Evolutionary conservation across 441 rosid species (phyloP).

Genomic region (Flueggea neowawraea): DNA sequence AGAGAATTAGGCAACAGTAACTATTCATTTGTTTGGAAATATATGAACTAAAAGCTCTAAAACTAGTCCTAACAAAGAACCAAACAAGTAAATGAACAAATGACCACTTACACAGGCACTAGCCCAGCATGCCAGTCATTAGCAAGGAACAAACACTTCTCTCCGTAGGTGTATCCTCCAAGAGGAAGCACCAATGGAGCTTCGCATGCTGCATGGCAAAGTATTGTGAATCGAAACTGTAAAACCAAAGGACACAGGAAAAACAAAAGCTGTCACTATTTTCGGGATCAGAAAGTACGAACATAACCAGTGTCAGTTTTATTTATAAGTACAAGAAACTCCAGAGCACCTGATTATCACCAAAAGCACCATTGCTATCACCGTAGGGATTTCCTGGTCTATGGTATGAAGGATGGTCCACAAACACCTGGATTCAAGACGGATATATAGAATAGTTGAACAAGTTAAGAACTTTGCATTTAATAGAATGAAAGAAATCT

Average conservation of each 20-base stretch:
- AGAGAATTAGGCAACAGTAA: too few species aligned
- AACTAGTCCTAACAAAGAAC: too few species aligned
- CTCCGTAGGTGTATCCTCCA: slow-evolving; percentile 94
- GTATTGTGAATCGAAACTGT: slow-evolving; percentile 94
- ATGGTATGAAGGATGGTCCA: slow-evolving; percentile 80
- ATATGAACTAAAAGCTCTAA: too few species aligned
- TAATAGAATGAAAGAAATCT: too few species aligned
- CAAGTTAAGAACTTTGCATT: too few species aligned
- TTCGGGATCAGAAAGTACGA: slow-evolving; percentile 5
- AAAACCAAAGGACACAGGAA: slow-evolving; percentile 24
- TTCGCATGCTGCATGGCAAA: slow-evolving; percentile 97
- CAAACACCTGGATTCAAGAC: slow-evolving; percentile 55
- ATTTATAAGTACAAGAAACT: slow-evolving; percentile 7
- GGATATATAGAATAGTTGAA: too few species aligned
- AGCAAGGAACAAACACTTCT: slow-evolving; percentile 85
- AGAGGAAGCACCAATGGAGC: slow-evolving; percentile 91
- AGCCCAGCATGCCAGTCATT: slow-evolving; percentile 99
- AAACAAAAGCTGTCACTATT: slow-evolving; percentile 25
- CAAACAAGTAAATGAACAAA: neutral
- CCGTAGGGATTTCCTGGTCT: slow-evolving; percentile 95
- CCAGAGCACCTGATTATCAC: slow-evolving; percentile 79
- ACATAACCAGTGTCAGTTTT: slow-evolving; percentile 2
- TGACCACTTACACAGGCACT: slow-evolving; percentile 72
- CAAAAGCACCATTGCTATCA: slow-evolving; percentile 75
- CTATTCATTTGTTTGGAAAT: too few species aligned